Conservation (phyloP, 257 asterid genomes). For the Ilex aquifolium region DNA sequence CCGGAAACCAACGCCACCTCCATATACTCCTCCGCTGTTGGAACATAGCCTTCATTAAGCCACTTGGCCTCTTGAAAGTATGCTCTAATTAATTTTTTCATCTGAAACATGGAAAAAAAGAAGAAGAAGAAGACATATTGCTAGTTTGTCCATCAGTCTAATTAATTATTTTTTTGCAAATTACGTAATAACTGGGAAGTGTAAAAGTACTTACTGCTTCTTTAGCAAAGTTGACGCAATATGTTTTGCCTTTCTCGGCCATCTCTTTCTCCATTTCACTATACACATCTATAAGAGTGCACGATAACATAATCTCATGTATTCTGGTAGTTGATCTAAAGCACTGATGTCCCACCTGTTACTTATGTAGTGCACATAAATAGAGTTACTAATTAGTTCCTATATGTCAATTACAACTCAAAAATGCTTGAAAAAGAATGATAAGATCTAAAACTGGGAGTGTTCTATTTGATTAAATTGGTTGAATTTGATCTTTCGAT, state of each 20-base stretch:
- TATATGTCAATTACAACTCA: background rate
- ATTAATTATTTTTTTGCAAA: too few relatives aligned
- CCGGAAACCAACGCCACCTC: conserved; percentile 6
- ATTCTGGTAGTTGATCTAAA: conserved; percentile 8
- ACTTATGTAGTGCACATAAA: conserved; percentile 8
- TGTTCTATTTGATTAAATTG: too few relatives aligned
- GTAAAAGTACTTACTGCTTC: conserved; percentile 9
- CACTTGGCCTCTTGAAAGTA: conserved; percentile 5
- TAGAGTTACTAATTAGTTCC: background rate
- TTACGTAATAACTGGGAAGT: background rate
- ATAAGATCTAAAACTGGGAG: background rate
- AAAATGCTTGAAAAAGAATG: background rate
- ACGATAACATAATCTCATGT: conserved; percentile 9
- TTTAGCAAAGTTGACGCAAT: conserved; percentile 6
- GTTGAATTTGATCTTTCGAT: conserved; percentile 5
- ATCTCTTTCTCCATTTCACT: conserved; percentile 16
- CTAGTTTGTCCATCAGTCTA: too few relatives aligned
- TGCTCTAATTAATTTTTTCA: conserved; percentile 18
- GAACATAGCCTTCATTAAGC: conserved; percentile 3
- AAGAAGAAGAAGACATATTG: too few relatives aligned
- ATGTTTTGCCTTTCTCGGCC: conserved; percentile 2
- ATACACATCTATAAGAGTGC: conserved; percentile 11
- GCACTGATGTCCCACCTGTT: conserved; percentile 22
- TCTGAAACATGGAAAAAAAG: background rate
- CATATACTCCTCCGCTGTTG: conserved; percentile 29